Base-by-base conservation (phyloP, 2,329 filamentous ascomycete genomes). In the Hypoxylon sp. region DNA sequence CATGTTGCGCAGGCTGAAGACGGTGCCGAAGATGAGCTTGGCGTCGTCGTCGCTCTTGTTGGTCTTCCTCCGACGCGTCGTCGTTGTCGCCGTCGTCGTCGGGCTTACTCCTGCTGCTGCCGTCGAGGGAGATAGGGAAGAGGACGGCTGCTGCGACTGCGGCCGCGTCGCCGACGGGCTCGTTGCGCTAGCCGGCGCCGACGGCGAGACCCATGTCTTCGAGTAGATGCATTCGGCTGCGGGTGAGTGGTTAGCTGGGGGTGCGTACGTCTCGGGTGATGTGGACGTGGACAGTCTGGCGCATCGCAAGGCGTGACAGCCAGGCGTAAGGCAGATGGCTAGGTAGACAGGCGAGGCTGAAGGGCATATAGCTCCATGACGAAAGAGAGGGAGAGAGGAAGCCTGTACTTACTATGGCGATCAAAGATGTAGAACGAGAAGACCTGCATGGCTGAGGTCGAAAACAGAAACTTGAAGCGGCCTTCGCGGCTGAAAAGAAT, bases 351-450 rank as follows among this genome's bases (percentile, higher is more conserved):
- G 8, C 18, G 52, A 23, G 49, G 40, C 20, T 42, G 42, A 13
- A 15, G 26, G 11, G 47, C 18, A 38, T 24, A 31, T 38, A 23
- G n/a, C n/a, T n/a, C n/a, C n/a, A 17, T 50, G 42, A 17, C 23
- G 23, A 26, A 50, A n/a, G n/a, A n/a, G n/a, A n/a, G n/a, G n/a
- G n/a, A n/a, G n/a, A n/a, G n/a, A n/a, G n/a, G n/a, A n/a, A n/a
- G n/a, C n/a, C n/a, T n/a, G n/a, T n/a, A 71, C 85, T 73, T 83
- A 97, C 95, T 97, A 78, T 99, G 95, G 66, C 95, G 89, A 79
- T 99, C 95, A 75, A 99, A 99, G 73, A 99, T 97, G 82, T 97
- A 97, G 79, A 99, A 97, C 58, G 92, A 93, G 79, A 96, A 98
- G 76, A 98, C 90, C 60, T 73, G 72, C 95, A 99, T 98, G 72